Conservation (phyloP, 305 asterid genomes). For the Fraxinus ornus region DNA sequence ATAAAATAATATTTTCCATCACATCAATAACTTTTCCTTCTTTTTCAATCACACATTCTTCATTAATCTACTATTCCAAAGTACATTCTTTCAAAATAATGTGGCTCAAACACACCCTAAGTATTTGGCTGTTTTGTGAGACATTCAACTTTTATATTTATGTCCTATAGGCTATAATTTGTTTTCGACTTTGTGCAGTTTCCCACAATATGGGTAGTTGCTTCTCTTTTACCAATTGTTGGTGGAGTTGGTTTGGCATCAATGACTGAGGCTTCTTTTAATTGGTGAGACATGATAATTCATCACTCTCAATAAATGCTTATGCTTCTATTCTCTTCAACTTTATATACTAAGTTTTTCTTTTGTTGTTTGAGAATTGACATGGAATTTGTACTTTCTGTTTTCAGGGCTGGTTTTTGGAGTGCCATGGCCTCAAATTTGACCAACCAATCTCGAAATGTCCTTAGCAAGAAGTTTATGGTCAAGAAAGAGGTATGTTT, state of each 20-base stretch:
- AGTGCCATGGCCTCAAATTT: constrained; percentile 62
- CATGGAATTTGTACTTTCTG: not conserved
- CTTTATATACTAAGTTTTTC: constrained; percentile 3
- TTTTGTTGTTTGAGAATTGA: not conserved
- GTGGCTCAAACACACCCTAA: too few species aligned
- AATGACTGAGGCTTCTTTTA: constrained; percentile 53
- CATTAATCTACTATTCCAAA: too few species aligned
- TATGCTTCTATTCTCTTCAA: not conserved
- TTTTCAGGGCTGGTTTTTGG: constrained; percentile 55
- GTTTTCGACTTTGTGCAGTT: constrained; percentile 29
- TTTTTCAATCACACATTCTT: too few species aligned
- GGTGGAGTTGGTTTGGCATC: constrained; percentile 59
- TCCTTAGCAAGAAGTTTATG: constrained; percentile 60
- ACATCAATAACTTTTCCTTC: too few species aligned
- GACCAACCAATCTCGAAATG: constrained; percentile 56
- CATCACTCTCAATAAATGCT: not conserved
- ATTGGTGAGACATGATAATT: constrained; percentile 38
- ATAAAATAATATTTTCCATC: too few species aligned
- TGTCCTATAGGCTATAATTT: not conserved
- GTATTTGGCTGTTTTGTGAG: not conserved
- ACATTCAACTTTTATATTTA: not conserved
- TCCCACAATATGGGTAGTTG: constrained; percentile 50
- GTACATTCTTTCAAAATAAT: too few species aligned
- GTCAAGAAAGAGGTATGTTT: constrained; percentile 52
- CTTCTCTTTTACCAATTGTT: constrained; percentile 56